These are phyloP conservation scores for Hypoxylon sp. DNA, from an alignment of 2,329 filamentous ascomycete species.

Conservation along the genomic window DNA sequence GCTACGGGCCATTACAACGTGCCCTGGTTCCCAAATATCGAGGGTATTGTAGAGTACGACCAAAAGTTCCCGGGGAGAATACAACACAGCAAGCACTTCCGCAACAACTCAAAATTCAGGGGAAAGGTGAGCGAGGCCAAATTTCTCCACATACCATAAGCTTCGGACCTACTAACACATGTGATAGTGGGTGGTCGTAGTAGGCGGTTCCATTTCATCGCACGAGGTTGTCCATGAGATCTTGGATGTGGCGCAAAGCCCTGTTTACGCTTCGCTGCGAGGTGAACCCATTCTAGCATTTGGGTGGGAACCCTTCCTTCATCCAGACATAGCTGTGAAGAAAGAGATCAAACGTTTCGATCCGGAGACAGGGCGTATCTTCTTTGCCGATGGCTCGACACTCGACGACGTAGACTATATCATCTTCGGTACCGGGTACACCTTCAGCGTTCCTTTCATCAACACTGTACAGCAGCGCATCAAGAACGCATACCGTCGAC, in stretches of 20 bases:
- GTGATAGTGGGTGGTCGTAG: slow-evolving; percentile 59
- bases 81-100: slow-evolving; percentile 75
- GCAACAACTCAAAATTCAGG: slow-evolving; percentile 47
- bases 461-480: slow-evolving; percentile 57
- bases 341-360: slow-evolving; percentile 55
- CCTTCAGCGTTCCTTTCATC: slow-evolving; percentile 64
- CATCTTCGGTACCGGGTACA: slow-evolving; percentile 68
- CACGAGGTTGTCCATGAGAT: slow-evolving; percentile 65
- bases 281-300: slow-evolving; percentile 60
- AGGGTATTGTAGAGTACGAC: slow-evolving; percentile 66
- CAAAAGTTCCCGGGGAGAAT: slow-evolving; percentile 58
- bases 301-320: slow-evolving; percentile 64
- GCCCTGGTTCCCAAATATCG: slow-evolving; percentile 66
- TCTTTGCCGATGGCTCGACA: slow-evolving; percentile 61
- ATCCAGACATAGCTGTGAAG: slow-evolving; percentile 56
- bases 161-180: slow-evolving; percentile 3
- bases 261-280: slow-evolving; percentile 59
- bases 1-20: slow-evolving; percentile 73
- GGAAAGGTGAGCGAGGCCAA: slow-evolving; percentile 43
- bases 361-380: slow-evolving; percentile 49
- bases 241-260: slow-evolving; percentile 53
- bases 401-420: slow-evolving; percentile 62
- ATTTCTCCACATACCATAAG: background rate
- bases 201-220: slow-evolving; percentile 66
- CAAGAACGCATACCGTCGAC: slow-evolving; percentile 45